Conservation (phyloP, 1,139 yeast genomes). For the Lodderomyces parapsilosis region DNA sequence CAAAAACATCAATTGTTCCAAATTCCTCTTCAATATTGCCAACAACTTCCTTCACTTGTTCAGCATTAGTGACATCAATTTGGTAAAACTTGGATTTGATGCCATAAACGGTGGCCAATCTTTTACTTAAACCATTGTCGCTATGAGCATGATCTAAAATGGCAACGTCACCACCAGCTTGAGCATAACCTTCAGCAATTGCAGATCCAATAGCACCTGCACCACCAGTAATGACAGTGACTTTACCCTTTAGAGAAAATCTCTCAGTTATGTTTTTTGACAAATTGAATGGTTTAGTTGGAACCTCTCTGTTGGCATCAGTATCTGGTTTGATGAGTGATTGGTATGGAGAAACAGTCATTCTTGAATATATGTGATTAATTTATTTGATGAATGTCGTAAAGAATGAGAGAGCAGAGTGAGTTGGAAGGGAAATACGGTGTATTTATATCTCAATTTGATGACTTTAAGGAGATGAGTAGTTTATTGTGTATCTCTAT, state of each 20-base stretch:
- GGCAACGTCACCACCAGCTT: slow-evolving; percentile 84
- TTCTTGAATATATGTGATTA: slow-evolving; percentile 5
- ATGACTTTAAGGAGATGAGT: no score
- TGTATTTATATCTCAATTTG: not conserved
- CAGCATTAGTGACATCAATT: slow-evolving; percentile 60
- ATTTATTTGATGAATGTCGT: not conserved
- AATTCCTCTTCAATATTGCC: slow-evolving; percentile 60
- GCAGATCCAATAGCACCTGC: slow-evolving; percentile 79
- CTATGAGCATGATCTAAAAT: slow-evolving; percentile 60
- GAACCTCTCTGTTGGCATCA: slow-evolving; percentile 19
- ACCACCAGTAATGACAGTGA: slow-evolving; percentile 79
- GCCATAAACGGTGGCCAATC: slow-evolving; percentile 54
- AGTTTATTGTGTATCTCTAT: no score
- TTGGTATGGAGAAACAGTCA: slow-evolving; percentile 8
- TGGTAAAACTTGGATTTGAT: slow-evolving; percentile 65
- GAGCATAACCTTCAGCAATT: slow-evolving; percentile 77
- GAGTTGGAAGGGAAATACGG: not conserved
- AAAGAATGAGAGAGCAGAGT: not conserved
- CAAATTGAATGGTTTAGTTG: slow-evolving; percentile 26
- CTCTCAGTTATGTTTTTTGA: slow-evolving; percentile 38
- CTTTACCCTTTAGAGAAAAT: slow-evolving; percentile 70
- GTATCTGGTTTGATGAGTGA: slow-evolving; percentile 25
- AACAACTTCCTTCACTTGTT: slow-evolving; percentile 55
- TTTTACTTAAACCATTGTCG: slow-evolving; percentile 42
- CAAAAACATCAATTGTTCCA: slow-evolving; percentile 71